Conservation (phyloP, 805 yeast genomes). For the Kodamaea jinghongensis region DNA sequence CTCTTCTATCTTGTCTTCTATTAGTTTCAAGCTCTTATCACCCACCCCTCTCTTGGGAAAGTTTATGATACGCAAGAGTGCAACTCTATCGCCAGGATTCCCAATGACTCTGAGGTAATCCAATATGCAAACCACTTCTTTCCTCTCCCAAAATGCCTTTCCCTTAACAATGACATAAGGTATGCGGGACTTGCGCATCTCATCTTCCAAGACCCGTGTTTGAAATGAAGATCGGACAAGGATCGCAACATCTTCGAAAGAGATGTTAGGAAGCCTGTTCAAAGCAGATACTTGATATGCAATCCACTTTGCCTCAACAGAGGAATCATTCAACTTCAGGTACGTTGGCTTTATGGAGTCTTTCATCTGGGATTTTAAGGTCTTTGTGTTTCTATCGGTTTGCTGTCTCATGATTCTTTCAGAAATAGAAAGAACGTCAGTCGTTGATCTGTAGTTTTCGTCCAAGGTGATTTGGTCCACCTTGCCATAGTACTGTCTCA, state of each 20-base stretch:
- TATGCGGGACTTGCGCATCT: conserved; percentile 50
- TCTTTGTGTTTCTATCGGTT: conserved; percentile 40
- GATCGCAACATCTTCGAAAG: conserved; percentile 58
- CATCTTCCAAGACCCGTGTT: conserved; percentile 63
- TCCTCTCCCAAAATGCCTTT: conserved; percentile 73
- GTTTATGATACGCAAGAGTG: conserved; percentile 55
- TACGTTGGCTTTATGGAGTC: conserved; percentile 48
- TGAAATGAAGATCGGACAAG: conserved; percentile 64
- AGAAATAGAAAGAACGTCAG: conserved; percentile 60
- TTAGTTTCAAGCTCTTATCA: conserved; percentile 40
- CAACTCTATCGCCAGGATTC: conserved; percentile 56
- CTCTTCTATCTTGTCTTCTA: conserved; percentile 19
- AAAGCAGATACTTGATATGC: conserved; percentile 54
- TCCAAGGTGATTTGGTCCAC: conserved; percentile 45
- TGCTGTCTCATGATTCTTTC: conserved; percentile 66
- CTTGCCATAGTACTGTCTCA: conserved; percentile 42
- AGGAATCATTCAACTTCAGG: conserved; percentile 36
- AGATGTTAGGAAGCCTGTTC: conserved; percentile 34
- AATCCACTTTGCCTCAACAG: conserved; percentile 58
- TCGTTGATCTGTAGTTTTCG: conserved; percentile 81
- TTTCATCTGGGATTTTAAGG: conserved; percentile 46
- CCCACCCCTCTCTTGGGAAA: conserved; percentile 73
- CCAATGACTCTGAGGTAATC: conserved; percentile 64
- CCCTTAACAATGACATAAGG: conserved; percentile 75
- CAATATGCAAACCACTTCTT: conserved; percentile 61